These are phyloP conservation scores for Hymenoscyphus linearis DNA, from an alignment of 2,329 filamentous ascomycete species.

Conservation along the genomic window DNA sequence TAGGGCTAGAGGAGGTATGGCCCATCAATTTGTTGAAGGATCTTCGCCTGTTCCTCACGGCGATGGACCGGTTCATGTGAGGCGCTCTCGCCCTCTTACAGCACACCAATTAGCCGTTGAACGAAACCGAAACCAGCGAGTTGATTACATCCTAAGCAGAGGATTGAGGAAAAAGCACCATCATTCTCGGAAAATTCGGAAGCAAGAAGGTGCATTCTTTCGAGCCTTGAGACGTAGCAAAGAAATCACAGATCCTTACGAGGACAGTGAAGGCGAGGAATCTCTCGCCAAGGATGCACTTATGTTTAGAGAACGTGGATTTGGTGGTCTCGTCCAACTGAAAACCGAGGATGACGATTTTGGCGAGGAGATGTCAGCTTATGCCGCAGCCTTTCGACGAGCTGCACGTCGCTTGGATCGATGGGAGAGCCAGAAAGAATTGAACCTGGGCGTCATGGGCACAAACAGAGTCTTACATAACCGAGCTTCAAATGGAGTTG, in stretches of 20 bases:
- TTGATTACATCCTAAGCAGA: slow-evolving; percentile 77
- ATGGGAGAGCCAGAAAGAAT: slow-evolving; percentile 50
- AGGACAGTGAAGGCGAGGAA: slow-evolving; percentile 59
- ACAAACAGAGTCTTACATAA: slow-evolving; percentile 24
- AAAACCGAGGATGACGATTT: slow-evolving; percentile 63
- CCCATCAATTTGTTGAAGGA: slow-evolving; percentile 55
- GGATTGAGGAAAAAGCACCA: slow-evolving; percentile 64
- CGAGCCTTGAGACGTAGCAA: slow-evolving; percentile 61
- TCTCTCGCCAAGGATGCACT: slow-evolving; percentile 29
- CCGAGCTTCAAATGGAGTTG: slow-evolving; percentile 6
- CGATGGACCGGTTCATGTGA: slow-evolving; percentile 34
- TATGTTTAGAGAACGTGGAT: slow-evolving; percentile 50
- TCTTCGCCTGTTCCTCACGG: slow-evolving; percentile 55
- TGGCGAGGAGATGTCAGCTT: slow-evolving; percentile 66
- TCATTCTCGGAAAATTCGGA: slow-evolving; percentile 54
- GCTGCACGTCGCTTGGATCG: slow-evolving; percentile 60
- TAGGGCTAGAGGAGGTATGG: slow-evolving; percentile 43
- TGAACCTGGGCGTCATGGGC: slow-evolving; percentile 28
- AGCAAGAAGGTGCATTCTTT: slow-evolving; percentile 60
- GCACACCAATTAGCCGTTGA: slow-evolving; percentile 79
- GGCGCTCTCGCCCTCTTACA: slow-evolving; percentile 69
- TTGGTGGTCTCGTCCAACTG: slow-evolving; percentile 60
- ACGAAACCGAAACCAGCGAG: slow-evolving; percentile 69
- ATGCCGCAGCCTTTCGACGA: slow-evolving; percentile 61
- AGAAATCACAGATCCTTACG: slow-evolving; percentile 48